Evolutionary conservation across 2,329 filamentous ascomycete species (phyloP).

Genomic region (Rhynchosporium secalis): DNA sequence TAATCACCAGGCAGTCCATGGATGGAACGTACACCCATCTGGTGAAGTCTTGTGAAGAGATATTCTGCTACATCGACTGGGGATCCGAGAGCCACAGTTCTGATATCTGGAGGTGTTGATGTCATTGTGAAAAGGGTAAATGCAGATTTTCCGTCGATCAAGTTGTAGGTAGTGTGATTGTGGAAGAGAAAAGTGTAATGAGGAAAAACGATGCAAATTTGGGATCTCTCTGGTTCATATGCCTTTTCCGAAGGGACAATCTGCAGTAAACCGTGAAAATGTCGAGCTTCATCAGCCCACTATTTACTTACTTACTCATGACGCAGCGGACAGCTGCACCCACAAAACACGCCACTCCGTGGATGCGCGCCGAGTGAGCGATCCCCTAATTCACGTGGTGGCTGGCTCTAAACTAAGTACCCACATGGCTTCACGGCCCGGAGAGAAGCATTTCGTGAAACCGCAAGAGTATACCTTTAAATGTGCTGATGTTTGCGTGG

Average conservation of each 20-base stretch:
- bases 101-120: conserved; percentile 39
- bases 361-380: not conserved
- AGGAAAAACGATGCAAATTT: not conserved
- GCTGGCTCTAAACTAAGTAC: not conserved
- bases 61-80: conserved; percentile 63
- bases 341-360: conserved; percentile 20
- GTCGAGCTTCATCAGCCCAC: conserved; percentile 21
- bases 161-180: not conserved
- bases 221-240: not conserved
- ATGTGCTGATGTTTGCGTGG: conserved; percentile 2
- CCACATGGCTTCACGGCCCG: conserved; percentile 10
- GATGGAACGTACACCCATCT: conserved; percentile 64
- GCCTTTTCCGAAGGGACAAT: not conserved
- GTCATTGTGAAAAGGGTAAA: not conserved
- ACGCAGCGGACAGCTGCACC: conserved; percentile 13
- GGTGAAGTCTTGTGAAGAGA: conserved; percentile 62
- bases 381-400: conserved; percentile 12
- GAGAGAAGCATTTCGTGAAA: not conserved
- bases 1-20: conserved; percentile 74
- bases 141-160: not conserved
- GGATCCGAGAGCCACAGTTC: conserved; percentile 43
- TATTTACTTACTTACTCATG: conserved; percentile 17
- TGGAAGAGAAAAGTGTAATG: not conserved
- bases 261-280: conserved; percentile 5
- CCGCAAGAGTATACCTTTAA: not conserved